These are phyloP conservation scores for Botrytis pseudocinerea DNA, from an alignment of 2,329 filamentous ascomycete species.

Conservation along the genomic window DNA sequence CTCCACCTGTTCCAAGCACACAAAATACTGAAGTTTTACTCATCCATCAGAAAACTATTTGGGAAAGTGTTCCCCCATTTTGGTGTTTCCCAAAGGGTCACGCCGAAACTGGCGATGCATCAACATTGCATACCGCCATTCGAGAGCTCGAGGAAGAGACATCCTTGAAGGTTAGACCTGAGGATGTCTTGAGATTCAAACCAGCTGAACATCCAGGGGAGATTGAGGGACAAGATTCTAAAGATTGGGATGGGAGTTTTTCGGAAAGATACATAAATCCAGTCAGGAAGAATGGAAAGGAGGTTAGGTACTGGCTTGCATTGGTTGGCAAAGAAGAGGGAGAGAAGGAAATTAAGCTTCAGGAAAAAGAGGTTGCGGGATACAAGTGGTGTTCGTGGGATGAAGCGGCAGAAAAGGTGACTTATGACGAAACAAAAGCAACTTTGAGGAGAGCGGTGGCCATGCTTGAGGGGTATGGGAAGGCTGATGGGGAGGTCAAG, in stretches of 20 bases:
- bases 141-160: constrained; percentile 32
- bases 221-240: constrained; percentile 18
- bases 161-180: constrained; percentile 11
- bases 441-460: constrained; percentile 24
- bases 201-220: background rate
- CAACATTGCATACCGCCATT: constrained; percentile 22
- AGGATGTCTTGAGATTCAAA: constrained; percentile 22
- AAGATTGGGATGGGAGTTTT: constrained; percentile 23
- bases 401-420: constrained; percentile 24
- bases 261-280: constrained; percentile 26
- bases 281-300: constrained; percentile 26
- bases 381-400: constrained; percentile 30
- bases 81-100: constrained; percentile 34
- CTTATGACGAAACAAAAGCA: constrained; percentile 26
- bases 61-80: constrained; percentile 13
- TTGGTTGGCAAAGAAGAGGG: constrained; percentile 18
- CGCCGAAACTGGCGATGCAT: constrained; percentile 25
- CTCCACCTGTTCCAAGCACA: constrained; percentile 16
- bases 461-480: background rate
- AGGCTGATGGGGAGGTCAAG: background rate
- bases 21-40: constrained; percentile 30
- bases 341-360: constrained; percentile 25
- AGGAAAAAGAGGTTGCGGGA: constrained; percentile 30
- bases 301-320: constrained; percentile 28
- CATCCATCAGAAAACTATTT: constrained; percentile 28